Conservation (phyloP, 768 basidiomycete genomes). For the Candolleomyces aberdarensis region DNA sequence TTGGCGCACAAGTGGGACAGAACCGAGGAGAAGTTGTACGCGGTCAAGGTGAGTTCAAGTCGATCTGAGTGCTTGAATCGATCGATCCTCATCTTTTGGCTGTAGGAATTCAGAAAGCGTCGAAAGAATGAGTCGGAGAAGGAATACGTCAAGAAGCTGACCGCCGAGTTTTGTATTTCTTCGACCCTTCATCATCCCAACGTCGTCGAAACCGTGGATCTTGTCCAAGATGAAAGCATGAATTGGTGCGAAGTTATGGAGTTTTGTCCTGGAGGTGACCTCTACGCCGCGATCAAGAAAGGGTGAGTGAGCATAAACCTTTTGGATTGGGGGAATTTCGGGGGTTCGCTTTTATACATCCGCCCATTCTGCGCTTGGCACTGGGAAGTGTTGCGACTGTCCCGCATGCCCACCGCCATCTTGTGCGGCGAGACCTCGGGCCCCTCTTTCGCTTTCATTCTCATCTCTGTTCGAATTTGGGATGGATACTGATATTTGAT, state of each 20-base stretch:
- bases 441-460: neutral
- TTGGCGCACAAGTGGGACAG: conserved; percentile 99
- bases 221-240: conserved; percentile 95
- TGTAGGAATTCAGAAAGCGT: conserved; percentile 94
- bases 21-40: conserved; percentile 93
- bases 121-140: conserved; percentile 98
- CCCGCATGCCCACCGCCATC: neutral
- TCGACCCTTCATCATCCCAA: conserved; percentile 93
- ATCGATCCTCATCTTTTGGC: neutral
- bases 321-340: neutral
- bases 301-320: conserved; percentile 43
- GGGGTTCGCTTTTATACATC: neutral
- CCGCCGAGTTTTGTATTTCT: conserved; percentile 97
- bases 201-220: conserved; percentile 97
- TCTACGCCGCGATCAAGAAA: conserved; percentile 98
- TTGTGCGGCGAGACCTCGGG: neutral
- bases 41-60: conserved; percentile 76
- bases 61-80: neutral
- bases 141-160: conserved; percentile 99
- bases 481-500: neutral
- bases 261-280: conserved; percentile 96
- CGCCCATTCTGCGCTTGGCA: neutral
- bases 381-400: neutral
- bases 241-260: conserved; percentile 99
- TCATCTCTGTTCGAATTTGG: neutral